Conservation (phyloP, 208 protist genomes). For the Novymonas esmeraldas region DNA sequence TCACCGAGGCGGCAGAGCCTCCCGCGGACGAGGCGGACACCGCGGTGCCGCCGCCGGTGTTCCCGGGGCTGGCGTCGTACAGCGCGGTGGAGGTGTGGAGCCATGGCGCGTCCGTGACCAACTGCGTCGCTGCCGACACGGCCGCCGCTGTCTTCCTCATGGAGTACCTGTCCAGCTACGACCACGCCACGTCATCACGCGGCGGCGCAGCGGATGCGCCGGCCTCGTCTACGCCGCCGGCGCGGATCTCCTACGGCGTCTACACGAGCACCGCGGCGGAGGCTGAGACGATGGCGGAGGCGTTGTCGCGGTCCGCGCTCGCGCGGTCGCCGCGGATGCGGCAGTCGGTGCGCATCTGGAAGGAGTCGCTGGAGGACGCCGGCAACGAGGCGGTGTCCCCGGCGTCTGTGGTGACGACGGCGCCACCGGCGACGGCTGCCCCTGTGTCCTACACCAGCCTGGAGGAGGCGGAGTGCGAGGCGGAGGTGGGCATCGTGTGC, state of each 20-base stretch:
- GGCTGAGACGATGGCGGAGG: conserved; percentile 30
- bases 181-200: not conserved
- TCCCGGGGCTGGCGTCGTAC: conserved; percentile 60
- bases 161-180: conserved; percentile 44
- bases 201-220: not conserved
- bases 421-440: conserved; percentile 8
- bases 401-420: not conserved
- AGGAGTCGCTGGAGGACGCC: conserved; percentile 34
- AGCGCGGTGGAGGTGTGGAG: conserved; percentile 79
- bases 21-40: conserved; percentile 9
- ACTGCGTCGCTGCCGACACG: conserved; percentile 54
- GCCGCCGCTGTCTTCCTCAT: conserved; percentile 60
- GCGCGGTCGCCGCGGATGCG: not conserved
- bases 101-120: conserved; percentile 55
- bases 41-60: conserved; percentile 25
- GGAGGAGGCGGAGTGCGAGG: conserved; percentile 49
- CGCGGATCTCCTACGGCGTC: conserved; percentile 23
- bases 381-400: conserved; percentile 27
- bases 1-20: not conserved
- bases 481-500: conserved; percentile 68
- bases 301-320: conserved; percentile 19
- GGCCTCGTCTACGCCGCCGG: not conserved
- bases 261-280: conserved; percentile 34
- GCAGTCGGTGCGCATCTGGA: conserved; percentile 31
- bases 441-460: conserved; percentile 31